Evolutionary conservation across 345 rosid genomes (phyloP), one percentile per base, ranked within the genome.

Genomic region (Salix dunnii): DNA sequence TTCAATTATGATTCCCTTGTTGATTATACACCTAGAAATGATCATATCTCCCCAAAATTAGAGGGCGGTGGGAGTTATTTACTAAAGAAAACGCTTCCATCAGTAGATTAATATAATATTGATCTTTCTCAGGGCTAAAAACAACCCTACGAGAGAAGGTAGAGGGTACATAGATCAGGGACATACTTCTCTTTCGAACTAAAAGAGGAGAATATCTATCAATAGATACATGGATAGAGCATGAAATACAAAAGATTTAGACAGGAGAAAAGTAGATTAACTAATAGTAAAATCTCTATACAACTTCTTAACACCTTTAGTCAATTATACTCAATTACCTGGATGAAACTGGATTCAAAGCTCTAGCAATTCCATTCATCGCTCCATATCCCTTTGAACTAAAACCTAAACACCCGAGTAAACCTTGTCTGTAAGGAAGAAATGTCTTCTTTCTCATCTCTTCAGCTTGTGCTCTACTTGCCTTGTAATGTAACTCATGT

Each of bases 371-470:
- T 7, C 97, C 98, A 86, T 90, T 96, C 78, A 96, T 86, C 67
- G 94, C 96, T 65, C 99, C 93, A 80, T 93, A 93, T 10, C 99
- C 97, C 79, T 93, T 96, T 3, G 99, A 96, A 79, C 95, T 96
- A 67, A 96, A 96, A 58, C 99, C 98, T 79, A 96, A 75, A 80
- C 99, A 96, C 1, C 99, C 99, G n/a, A 96, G 88, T 72, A 96
- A 77, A 0, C 99, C 98, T 82, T 96, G 97, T 70, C 94, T 87
- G 80, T 96, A 96, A 35, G 99, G 99, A 84, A 96, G 87, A 75
- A 85, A 93, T 0, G 99, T 96, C 85, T 86, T 93, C 91, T 91
- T 96, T 89, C 89, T 96, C 98, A 96, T 83, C 86, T 93, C 99
- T 82, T 93, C 98, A 17, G 97, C 94, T 43, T 96, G 99, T 33